Evolutionary conservation across 352 stramenopile genomes (phyloP).

Genomic region (Pseudoperonospora humuli): DNA sequence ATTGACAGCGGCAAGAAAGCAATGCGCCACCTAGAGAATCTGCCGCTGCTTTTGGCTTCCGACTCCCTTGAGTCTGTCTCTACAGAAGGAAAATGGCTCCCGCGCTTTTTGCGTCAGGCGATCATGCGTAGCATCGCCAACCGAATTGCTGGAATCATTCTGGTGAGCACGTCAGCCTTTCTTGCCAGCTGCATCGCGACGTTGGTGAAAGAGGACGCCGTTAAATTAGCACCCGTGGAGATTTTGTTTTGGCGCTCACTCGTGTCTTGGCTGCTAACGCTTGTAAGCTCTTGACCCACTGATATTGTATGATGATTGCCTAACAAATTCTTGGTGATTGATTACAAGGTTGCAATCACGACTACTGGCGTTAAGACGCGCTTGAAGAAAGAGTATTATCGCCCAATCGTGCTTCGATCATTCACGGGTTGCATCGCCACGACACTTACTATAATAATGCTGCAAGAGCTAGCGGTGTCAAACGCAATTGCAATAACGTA

Average conservation of each 20-base stretch:
- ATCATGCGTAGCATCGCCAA: slow-evolving; percentile 24
- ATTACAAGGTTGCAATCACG: slow-evolving; percentile 30
- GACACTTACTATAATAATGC: slow-evolving; percentile 42
- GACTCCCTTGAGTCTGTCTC: slow-evolving; percentile 19
- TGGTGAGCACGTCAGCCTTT: slow-evolving; percentile 49
- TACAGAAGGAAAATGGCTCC: slow-evolving; percentile 22
- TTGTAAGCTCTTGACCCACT: slow-evolving; percentile 19
- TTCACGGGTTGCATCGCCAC: slow-evolving; percentile 37
- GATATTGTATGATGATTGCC: neutral
- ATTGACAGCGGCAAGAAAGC: slow-evolving; percentile 30
- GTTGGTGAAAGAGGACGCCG: slow-evolving; percentile 45
- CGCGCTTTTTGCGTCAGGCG: slow-evolving; percentile 23
- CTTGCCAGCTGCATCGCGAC: slow-evolving; percentile 51
- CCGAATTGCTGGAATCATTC: slow-evolving; percentile 22
- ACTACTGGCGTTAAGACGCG: slow-evolving; percentile 17
- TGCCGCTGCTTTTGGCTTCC: slow-evolving; percentile 31
- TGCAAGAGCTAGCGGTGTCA: slow-evolving; percentile 48
- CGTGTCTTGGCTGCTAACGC: slow-evolving; percentile 42
- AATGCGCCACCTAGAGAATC: slow-evolving; percentile 34
- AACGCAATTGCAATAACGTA: slow-evolving; percentile 65
- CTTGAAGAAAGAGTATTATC: slow-evolving; percentile 34
- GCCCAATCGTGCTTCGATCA: slow-evolving; percentile 32
- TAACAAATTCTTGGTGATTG: neutral
- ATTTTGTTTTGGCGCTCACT: slow-evolving; percentile 60
- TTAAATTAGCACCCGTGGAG: slow-evolving; percentile 51